phyloP scores from a whole-genome alignment of 768 basidiomycete species.

The Rhizopogon sp. region DNA sequence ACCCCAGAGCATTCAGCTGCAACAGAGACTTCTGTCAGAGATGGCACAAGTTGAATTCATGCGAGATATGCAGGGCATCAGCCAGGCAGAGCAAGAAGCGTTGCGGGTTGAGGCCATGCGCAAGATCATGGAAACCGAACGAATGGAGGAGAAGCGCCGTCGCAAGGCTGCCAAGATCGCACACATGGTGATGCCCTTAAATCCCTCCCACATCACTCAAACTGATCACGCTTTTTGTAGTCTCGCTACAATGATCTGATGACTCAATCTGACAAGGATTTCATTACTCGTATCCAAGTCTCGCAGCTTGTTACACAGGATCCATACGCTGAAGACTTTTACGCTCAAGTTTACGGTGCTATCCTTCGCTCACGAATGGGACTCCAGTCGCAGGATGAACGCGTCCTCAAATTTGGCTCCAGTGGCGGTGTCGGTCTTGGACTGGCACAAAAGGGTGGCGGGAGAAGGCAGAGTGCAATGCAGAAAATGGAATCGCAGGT shows the following conservation, averaged over 20 bases:
- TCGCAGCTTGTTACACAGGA: slow-evolving; percentile 97
- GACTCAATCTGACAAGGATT: slow-evolving; percentile 99
- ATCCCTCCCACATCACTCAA: not conserved
- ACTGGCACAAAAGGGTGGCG: slow-evolving; percentile 53
- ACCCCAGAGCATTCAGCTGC: slow-evolving; percentile 64
- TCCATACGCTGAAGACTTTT: slow-evolving; percentile 97
- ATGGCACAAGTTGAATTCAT: slow-evolving; percentile 68
- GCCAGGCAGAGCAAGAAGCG: slow-evolving; percentile 62
- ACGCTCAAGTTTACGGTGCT: slow-evolving; percentile 92
- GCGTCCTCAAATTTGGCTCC: slow-evolving; percentile 81
- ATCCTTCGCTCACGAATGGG: slow-evolving; percentile 77
- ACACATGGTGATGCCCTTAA: slow-evolving; percentile 57
- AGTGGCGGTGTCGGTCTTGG: slow-evolving; percentile 85
- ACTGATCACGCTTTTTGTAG: slow-evolving; percentile 32
- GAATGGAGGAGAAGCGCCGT: slow-evolving; percentile 80
- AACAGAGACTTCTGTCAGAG: slow-evolving; percentile 74
- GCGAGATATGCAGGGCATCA: slow-evolving; percentile 56
- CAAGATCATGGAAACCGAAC: slow-evolving; percentile 88
- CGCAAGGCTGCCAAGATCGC: slow-evolving; percentile 82
- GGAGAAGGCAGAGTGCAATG: slow-evolving; percentile 79
- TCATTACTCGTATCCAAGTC: slow-evolving; percentile 98
- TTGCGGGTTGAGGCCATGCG: slow-evolving; percentile 76
- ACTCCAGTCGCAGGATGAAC: slow-evolving; percentile 64
- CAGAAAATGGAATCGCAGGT: slow-evolving; percentile 94
- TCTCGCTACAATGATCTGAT: slow-evolving; percentile 92